These are phyloP conservation scores for Pyrenochaeta sp. DNA, from an alignment of 2,329 filamentous ascomycete genomes.

Conservation along the genomic window DNA sequence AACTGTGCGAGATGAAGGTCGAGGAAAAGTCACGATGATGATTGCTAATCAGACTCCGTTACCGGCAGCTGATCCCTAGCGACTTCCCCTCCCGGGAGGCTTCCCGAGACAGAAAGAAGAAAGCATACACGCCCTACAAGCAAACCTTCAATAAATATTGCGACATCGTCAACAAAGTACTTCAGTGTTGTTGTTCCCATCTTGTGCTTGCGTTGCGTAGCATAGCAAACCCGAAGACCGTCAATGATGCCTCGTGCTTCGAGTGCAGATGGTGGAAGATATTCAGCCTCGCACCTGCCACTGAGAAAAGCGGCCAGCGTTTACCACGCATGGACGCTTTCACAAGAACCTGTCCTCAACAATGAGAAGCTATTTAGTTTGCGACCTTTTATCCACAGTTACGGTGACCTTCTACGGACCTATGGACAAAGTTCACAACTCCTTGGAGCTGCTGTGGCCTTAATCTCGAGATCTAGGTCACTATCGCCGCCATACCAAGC, in stretches of 20 bases:
- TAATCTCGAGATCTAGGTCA: conserved; percentile 10
- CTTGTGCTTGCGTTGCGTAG: background rate
- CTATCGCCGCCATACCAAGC: conserved; percentile 8
- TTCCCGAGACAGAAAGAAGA: background rate
- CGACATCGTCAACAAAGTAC: background rate
- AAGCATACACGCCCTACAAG: conserved; percentile 1
- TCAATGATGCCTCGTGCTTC: too few species aligned
- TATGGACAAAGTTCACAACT: background rate
- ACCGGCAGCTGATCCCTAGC: background rate
- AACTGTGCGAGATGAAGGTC: background rate
- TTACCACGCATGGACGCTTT: too few species aligned
- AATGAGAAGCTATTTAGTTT: too few species aligned
- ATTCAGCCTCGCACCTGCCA: background rate
- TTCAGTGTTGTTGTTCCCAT: background rate
- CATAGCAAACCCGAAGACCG: background rate
- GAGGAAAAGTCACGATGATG: background rate
- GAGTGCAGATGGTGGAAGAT: background rate
- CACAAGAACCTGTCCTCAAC: too few species aligned
- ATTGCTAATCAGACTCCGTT: background rate
- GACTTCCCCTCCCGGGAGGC: conserved; percentile 1
- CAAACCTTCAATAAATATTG: background rate
- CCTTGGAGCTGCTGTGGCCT: background rate
- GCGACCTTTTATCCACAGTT: background rate
- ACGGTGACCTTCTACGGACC: background rate
- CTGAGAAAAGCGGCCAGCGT: too few species aligned